Evolutionary conservation across 1,284 basidiomycete species (phyloP), one percentile per base, ranked within the genome.

Genomic region (Trametes hirsuta): DNA sequence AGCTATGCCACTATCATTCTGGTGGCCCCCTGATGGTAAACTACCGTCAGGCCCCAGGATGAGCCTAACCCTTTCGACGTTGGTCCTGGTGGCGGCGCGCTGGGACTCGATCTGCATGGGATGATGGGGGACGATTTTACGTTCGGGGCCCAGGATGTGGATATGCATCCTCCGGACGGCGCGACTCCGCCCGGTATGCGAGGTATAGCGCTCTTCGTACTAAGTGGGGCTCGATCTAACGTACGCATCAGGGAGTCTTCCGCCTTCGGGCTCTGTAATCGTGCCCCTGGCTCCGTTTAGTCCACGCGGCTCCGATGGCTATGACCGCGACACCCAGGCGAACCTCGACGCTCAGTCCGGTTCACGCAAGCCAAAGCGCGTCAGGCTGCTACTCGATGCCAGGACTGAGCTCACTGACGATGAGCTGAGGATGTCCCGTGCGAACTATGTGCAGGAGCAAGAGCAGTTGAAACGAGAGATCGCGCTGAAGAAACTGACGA

Each of bases 401-500:
- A 80, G 88, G 60, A 93, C 84, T 5, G 91, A 93, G 69, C 75
- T 93, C 30, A 90, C 89, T 3, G 89, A 93, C 59, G 87, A 90
- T 14, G 90, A 93, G 74, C 74, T 93, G 41, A 89, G 87, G 89
- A 74, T 78, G 59, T 83, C 87, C n/a, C 81, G 91, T 37, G 77
- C 82, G 24, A 78, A 85, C 65, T 93, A 93, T 70, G 66, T 88
- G 18, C 77, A 87, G 67, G 81, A 77, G 36, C 91, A 93, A 69
- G 76, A 79, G 30, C 62, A 68, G 0, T 73, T 89, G 36, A 80
- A 82, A 64, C 79, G 76, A 14, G 83, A 83, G 60, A 68, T 85
- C 2, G 73, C 79, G 14, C 67, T 74, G 58, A 91, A 84, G 71
- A 83, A 76, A 66, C 68, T 75, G 1, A 84, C 88, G 68, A 90